Base-by-base conservation (phyloP, 352 stramenopile species). In the Phytopythium delawarense region DNA sequence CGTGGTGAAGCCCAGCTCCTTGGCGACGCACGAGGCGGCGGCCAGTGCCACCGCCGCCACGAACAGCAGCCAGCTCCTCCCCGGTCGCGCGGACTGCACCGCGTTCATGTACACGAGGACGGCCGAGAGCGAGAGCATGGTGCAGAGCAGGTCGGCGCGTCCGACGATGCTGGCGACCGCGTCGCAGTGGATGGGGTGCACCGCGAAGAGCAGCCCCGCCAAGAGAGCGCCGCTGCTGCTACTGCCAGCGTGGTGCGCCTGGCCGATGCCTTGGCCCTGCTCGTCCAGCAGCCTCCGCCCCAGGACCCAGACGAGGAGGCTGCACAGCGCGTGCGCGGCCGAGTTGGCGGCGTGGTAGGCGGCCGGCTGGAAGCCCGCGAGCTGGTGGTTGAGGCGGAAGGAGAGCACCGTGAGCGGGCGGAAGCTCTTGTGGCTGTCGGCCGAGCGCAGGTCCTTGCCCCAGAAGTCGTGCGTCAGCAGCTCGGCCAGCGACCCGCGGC, bases 131-230 rank as follows among this genome's bases (percentile, higher is more conserved):
- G 80, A 81, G 42, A 96, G 75, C 12, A 80, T 57, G 1, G 87
- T 89, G 30, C 80, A 93, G 7, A 98, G 68, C 49, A 98, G 67
- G 70, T 98, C 93, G 0, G 90, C 92, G 32, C 93, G 78, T 4
- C 92, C 91, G 12, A 98, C 93, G 40, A 98, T 79, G 58, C 89
- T 94, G 1, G 89, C 88, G 18, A 98, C 72, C 1, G 91, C 85
- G 63, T 98, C 91, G 42, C 87, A 92, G 60, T 98, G 92, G 30
- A 98, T 78, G 9, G 91, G 88, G 61, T 98, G 91, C 23, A 97
- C 87, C 5, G 88, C 87, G 62, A 98, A 98, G 42, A 98, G n/a
- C 39, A 96, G 50, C 0, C 78, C 88, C 1, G 90, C 75, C 30
- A 63, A 57, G n/a, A 71, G 8, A 13, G 59, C 1, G n/a, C 59